Base-by-base conservation (phyloP, 2,329 filamentous ascomycete genomes). In the Helminthosporium solani region DNA sequence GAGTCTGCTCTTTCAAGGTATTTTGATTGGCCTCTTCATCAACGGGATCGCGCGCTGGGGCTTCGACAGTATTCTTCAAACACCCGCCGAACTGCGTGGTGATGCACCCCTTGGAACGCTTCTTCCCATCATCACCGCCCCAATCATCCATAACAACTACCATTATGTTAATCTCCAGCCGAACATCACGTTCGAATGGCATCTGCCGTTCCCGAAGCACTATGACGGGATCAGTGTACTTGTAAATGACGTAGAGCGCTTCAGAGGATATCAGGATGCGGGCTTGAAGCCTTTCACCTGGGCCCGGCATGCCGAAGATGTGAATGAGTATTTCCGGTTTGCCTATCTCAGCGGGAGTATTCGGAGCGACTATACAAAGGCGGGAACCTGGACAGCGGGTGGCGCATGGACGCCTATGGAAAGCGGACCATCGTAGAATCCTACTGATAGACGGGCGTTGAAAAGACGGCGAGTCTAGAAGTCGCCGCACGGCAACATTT, bases 11-110 rank as follows among this genome's bases (percentile, higher is more conserved):
- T 97, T 94, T 63, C 92, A 97, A 68, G 94, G 94, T 9, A 75
- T 99, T 1, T 77, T 99, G 0, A 75, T 97, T 7, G 94, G 94
- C 0, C 79, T 97, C 0, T 97, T 96, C 69, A 85, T 96, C 72
- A 96, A 96, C 66, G 92, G 94, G 42, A 84, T 95, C 49, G 92
- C 91, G 3, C 81, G 92, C 34, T 97, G 94, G 94, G 91, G 91
- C 0, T 99, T 95, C 67, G 91, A 90, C 51, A 80, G 87, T 1
- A 83, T 99, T 37, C 79, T 99, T 14, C 86, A 99, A 71, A 97
- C 94, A 0, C 82, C 88, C 0, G 78, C 71, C 0, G 83, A 84
- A 1, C 73, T 99, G 19, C 83, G 84, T 43, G 84, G 73, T 25
- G 74, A 77, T 34, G 70, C 70, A 0, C 71, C 71, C n/a, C 57